These are phyloP conservation scores for Aspergillus hancockii DNA, from an alignment of 495 filamentous ascomycete species.

Conservation along the genomic window DNA sequence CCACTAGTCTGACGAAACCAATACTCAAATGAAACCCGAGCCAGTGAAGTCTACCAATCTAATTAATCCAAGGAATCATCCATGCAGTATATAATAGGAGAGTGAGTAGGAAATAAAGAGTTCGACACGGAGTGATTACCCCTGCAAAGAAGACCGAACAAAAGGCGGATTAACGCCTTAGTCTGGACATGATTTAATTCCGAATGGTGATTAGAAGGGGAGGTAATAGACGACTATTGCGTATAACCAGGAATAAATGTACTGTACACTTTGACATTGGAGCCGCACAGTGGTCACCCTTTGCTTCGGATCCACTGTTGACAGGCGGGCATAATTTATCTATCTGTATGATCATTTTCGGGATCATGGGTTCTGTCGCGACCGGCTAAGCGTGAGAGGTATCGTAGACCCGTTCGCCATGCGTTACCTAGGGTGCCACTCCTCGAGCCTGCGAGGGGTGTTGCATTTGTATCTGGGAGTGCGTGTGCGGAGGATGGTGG, in stretches of 20 bases:
- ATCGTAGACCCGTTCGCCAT: constrained; percentile 33
- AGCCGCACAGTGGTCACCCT: neutral
- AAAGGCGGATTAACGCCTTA: neutral
- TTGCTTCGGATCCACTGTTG: neutral
- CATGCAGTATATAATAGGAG: neutral
- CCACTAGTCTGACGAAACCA: neutral
- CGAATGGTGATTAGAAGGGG: neutral
- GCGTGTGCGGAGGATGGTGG: constrained; percentile 1
- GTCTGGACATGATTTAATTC: neutral
- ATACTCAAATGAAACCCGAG: neutral
- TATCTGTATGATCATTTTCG: constrained; percentile 14
- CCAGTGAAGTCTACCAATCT: constrained; percentile 1
- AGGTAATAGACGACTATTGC: neutral
- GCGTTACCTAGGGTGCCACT: constrained; percentile 24
- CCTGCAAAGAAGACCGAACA: neutral
- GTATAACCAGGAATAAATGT: constrained; percentile 4
- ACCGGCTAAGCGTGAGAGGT: constrained; percentile 29
- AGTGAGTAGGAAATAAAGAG: neutral
- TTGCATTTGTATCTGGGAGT: neutral
- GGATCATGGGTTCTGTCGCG: constrained; percentile 13
- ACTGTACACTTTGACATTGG: constrained; percentile 10
- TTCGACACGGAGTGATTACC: neutral
- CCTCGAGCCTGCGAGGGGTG: constrained; percentile 38
- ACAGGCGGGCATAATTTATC: neutral
- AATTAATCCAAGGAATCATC: constrained; percentile 1